Conservation (phyloP, 805 yeast genomes). For the Nakazawaea sp. region DNA sequence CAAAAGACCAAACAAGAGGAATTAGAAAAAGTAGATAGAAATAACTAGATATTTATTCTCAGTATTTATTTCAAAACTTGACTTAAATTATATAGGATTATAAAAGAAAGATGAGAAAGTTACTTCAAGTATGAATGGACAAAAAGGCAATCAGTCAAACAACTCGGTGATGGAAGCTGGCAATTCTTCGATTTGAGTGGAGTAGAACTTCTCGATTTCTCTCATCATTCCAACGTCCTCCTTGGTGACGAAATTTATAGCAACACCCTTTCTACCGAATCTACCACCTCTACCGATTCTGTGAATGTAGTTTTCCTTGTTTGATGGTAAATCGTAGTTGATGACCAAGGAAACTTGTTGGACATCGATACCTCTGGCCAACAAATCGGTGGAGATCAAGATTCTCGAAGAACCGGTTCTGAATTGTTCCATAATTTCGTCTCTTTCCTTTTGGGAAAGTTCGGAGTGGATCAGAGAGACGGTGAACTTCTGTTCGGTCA, state of each 20-base stretch:
- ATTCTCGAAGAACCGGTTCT: conserved; percentile 90
- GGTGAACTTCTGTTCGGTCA: conserved; percentile 77
- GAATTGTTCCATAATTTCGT: conserved; percentile 91
- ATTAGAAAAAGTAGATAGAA: conserved; percentile 1
- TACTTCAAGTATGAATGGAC: too few relatives aligned
- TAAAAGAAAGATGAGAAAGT: too few relatives aligned
- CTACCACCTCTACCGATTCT: conserved; percentile 98
- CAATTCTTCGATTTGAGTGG: conserved; percentile 70
- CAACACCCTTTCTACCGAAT: conserved; percentile 98
- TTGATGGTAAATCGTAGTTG: conserved; percentile 89
- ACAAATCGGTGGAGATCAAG: conserved; percentile 90
- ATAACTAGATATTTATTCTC: conserved; percentile 1
- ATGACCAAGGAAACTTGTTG: conserved; percentile 96
- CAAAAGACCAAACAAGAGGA: conserved; percentile 1
- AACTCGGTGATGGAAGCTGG: conserved; percentile 64
- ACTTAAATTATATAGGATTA: neutral
- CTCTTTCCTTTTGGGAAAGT: conserved; percentile 92
- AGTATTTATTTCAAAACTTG: too few relatives aligned
- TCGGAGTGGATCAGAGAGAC: conserved; percentile 97
- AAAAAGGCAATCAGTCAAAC: conserved; percentile 12
- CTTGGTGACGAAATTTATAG: conserved; percentile 85
- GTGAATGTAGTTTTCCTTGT: conserved; percentile 94
- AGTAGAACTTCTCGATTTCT: conserved; percentile 69
- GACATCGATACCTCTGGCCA: conserved; percentile 98
- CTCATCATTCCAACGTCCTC: conserved; percentile 70